These are phyloP conservation scores for Syncephalastrum contaminatum DNA, from an alignment of 371 early-diverging fungal genomes.

Conservation along the genomic window DNA sequence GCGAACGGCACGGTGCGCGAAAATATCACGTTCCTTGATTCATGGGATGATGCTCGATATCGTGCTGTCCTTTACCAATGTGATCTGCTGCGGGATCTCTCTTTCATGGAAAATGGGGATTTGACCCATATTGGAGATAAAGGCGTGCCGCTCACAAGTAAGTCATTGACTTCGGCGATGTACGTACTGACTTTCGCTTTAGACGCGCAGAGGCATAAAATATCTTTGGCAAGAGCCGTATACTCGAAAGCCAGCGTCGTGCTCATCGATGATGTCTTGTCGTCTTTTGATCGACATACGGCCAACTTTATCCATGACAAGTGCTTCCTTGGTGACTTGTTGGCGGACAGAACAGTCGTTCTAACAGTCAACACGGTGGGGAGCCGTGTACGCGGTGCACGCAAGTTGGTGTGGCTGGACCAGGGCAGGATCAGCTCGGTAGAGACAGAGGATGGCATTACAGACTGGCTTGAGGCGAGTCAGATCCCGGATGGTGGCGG, in stretches of 20 bases:
- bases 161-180: slow-evolving; percentile 43
- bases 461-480: slow-evolving; percentile 13
- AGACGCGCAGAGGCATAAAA: slow-evolving; percentile 70
- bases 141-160: slow-evolving; percentile 30
- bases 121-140: slow-evolving; percentile 74
- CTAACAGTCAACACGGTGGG: slow-evolving; percentile 74
- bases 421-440: slow-evolving; percentile 4
- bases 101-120: slow-evolving; percentile 77
- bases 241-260: slow-evolving; percentile 66
- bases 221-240: slow-evolving; percentile 75
- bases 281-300: slow-evolving; percentile 60
- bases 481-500: slow-evolving; percentile 1
- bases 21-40: slow-evolving; percentile 81
- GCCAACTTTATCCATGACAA: slow-evolving; percentile 62
- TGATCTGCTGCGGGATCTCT: slow-evolving; percentile 73
- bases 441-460: slow-evolving; percentile 6
- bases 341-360: slow-evolving; percentile 77
- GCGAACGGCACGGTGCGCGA: slow-evolving; percentile 75
- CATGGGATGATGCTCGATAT: slow-evolving; percentile 64
- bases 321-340: slow-evolving; percentile 64
- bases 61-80: slow-evolving; percentile 66
- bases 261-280: slow-evolving; percentile 70
- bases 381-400: slow-evolving; percentile 68
- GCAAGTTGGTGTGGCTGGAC: slow-evolving; percentile 50
- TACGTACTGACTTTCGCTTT: slow-evolving; percentile 31